Evolutionary conservation across 1,284 basidiomycete species (phyloP).

Genomic region (Pseudozyma sp.): DNA sequence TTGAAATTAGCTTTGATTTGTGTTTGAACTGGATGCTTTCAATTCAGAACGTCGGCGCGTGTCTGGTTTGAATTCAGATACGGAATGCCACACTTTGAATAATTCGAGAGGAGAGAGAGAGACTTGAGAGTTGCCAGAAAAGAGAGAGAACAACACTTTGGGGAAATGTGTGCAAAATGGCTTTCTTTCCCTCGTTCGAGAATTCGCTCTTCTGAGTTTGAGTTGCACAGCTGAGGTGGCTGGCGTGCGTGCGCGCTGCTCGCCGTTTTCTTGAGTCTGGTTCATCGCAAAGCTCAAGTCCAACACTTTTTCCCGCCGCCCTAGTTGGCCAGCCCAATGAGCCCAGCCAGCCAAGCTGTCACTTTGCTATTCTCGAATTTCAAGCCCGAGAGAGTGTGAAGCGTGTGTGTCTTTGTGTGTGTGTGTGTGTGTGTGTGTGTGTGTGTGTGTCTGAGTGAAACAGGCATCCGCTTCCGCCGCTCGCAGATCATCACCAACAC

Average conservation of each 20-base stretch:
- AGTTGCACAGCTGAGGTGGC: neutral
- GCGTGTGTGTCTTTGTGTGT: constrained; percentile 3
- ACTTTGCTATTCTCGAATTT: too few relatives aligned
- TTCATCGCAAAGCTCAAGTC: constrained; percentile 19
- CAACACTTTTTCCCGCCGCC: constrained; percentile 33
- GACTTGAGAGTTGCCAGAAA: neutral
- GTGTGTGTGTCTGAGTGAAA: neutral
- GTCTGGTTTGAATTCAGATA: neutral
- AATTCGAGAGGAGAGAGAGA: constrained; percentile 7
- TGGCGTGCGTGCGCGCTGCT: constrained; percentile 1
- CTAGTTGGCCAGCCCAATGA: neutral
- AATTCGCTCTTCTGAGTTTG: too few relatives aligned
- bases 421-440: constrained; percentile 1
- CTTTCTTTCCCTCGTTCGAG: too few relatives aligned
- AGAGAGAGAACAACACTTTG: neutral
- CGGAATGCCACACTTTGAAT: neutral
- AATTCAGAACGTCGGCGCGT: neutral
- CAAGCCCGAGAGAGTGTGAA: neutral
- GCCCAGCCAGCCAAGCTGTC: too few relatives aligned
- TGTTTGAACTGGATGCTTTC: neutral
- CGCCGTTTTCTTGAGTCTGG: neutral
- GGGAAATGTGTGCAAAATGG: neutral
- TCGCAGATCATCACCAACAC: constrained; percentile 22
- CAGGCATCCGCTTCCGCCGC: neutral
- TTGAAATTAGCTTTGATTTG: constrained; percentile 1